Evolutionary conservation across 169 alveolate species (phyloP).

Genomic region (Plasmodium billcollinsi): DNA sequence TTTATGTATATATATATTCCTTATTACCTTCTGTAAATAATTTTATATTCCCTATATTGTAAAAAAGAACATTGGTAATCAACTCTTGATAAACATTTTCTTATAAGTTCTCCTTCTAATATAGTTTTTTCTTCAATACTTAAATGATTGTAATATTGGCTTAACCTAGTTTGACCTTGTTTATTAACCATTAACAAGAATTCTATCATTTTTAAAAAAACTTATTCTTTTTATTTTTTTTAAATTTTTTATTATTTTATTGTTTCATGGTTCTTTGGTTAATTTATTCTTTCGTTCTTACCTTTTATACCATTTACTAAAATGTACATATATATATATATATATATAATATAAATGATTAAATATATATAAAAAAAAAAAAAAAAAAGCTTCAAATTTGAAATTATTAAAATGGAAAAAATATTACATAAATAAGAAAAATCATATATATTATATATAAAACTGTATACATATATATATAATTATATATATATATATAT

Average conservation of each 20-base stretch:
- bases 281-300: neutral
- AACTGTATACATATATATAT: no score
- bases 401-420: no score
- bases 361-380: no score
- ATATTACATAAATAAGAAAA: no score
- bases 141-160: constrained; percentile 91
- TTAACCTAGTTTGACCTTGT: constrained; percentile 98
- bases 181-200: constrained; percentile 98
- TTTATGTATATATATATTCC: neutral
- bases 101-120: constrained; percentile 97
- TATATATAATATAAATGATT: neutral
- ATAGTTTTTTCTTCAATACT: constrained; percentile 94
- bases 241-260: neutral
- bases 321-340: neutral
- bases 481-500: no score
- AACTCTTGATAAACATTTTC: constrained; percentile 97
- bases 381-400: no score
- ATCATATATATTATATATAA: no score
- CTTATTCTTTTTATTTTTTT: no score
- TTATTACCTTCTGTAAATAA: constrained; percentile 88
- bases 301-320: neutral
- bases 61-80: constrained; percentile 97
- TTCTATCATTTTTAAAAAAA: constrained; percentile 91
- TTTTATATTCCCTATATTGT: constrained; percentile 96
- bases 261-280: no score